Evolutionary conservation across 2,329 filamentous ascomycete species (phyloP), one percentile per base, ranked within the genome.

Genomic region (Talaromyces funiculosus): DNA sequence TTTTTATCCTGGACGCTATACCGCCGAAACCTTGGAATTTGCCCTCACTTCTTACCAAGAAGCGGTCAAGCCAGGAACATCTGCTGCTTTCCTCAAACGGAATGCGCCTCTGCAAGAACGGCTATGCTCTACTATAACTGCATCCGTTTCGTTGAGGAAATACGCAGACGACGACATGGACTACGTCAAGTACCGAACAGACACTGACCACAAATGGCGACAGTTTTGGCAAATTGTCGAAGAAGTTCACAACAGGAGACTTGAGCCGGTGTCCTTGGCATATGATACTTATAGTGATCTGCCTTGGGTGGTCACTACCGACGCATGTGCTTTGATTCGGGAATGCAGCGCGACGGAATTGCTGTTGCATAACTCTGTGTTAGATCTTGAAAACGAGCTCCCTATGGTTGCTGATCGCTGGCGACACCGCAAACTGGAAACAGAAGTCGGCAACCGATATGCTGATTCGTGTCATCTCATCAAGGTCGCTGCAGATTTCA

Each of bases 201-300:
- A 90, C 33, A 86, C 88, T 57, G 89, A 94, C 69, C 82, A 84
- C 10, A 92, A 96, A 72, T 99, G 94, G 94, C 86, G 89, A 64
- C 85, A 90, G 55, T 96, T 96, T 74, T 96, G 92, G 77, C 86
- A 92, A 33, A 82, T 97, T 18, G 82, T 96, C 18, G 82, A 90
- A 12, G 92, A 96, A 71, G 78, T 99, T 42, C 92, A 97, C 71
- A 92, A 89, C 68, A 88, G 90, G 68, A 84, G 92, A 68, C 88
- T 89, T 18, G 92, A 97, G 69, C 88, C 90, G 0, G 76, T 97
- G 47, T 87, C 90, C 1, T 79, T 97, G 47, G 84, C 87, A 0
- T 86, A 90, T 59, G 94, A 97, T 68, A 73, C 82, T 0, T 81
- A 84, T 53, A 81, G 83, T 9, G 86, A 88, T 54, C 83, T 92